Evolutionary conservation across 2,329 filamentous ascomycete genomes (phyloP).

Genomic region (Microcyclosporella mali): DNA sequence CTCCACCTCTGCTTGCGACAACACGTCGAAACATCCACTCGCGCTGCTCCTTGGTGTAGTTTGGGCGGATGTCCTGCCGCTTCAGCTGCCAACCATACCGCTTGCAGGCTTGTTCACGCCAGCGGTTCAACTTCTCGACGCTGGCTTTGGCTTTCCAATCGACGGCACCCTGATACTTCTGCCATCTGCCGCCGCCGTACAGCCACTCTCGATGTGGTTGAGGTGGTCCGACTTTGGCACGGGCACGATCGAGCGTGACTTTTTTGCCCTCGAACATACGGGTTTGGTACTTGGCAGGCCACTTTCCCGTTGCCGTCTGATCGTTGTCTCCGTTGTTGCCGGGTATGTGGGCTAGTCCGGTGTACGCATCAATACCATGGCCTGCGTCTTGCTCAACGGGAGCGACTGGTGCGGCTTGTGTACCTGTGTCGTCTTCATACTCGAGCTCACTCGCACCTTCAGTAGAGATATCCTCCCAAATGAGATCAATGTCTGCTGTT

Average conservation of each 20-base stretch:
- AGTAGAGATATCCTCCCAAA: constrained; percentile 10
- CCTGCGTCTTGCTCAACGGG: background rate
- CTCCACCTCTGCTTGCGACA: background rate
- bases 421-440: background rate
- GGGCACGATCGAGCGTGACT: constrained; percentile 17
- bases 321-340: constrained; percentile 14
- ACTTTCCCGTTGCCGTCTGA: constrained; percentile 8
- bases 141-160: constrained; percentile 36
- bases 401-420: background rate
- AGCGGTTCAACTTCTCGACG: constrained; percentile 59
- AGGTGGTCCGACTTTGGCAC: background rate
- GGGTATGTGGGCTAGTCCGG: constrained; percentile 15
- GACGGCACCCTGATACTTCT: constrained; percentile 71
- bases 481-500: constrained; percentile 10
- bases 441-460: background rate
- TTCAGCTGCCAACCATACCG: constrained; percentile 44
- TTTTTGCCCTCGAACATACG: constrained; percentile 10
- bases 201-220: constrained; percentile 65
- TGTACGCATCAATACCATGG: constrained; percentile 11
- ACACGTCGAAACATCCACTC: background rate
- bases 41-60: constrained; percentile 55
- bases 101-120: constrained; percentile 24
- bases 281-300: constrained; percentile 14
- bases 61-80: constrained; percentile 34
- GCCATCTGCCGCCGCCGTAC: constrained; percentile 59